Percentiles rank a stretch among this genome's conserved stretches.
These are phyloP conservation scores for Rhodofomes roseus DNA, from an alignment of 1,284 basidiomycete species.

Conservation along the genomic window DNA sequence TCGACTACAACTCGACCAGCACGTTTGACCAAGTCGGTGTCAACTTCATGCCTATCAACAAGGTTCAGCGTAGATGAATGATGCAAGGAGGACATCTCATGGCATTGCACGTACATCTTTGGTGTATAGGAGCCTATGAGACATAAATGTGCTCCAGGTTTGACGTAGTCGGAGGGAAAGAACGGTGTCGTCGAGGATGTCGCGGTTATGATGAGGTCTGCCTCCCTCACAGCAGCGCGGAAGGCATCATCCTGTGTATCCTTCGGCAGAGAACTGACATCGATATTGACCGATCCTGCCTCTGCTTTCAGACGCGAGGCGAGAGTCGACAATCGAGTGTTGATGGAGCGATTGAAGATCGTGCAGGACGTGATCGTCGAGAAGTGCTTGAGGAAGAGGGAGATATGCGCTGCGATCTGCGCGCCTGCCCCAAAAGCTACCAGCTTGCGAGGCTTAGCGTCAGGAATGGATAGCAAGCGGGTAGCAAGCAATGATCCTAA, in stretches of 20 bases:
- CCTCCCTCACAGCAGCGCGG: constrained; percentile 31
- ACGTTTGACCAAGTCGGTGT: constrained; percentile 49
- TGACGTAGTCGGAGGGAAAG: constrained; percentile 62
- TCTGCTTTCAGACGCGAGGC: constrained; percentile 32
- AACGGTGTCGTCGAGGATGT: constrained; percentile 72
- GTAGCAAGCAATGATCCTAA: constrained; percentile 73
- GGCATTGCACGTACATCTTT: constrained; percentile 44
- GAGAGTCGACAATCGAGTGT: constrained; percentile 47
- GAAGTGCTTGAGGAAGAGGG: constrained; percentile 57
- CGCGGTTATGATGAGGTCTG: constrained; percentile 69
- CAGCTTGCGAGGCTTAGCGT: constrained; percentile 39
- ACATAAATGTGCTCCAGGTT: constrained; percentile 64
- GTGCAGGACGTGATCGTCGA: constrained; percentile 51
- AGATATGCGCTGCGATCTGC: constrained; percentile 63
- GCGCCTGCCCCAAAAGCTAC: constrained; percentile 77
- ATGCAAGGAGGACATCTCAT: too few relatives aligned
- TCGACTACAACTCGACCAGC: constrained; percentile 65
- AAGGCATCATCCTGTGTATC: constrained; percentile 10
- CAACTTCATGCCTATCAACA: constrained; percentile 52
- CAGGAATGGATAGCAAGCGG: constrained; percentile 42
- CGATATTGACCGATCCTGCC: constrained; percentile 39
- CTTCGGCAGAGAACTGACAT: constrained; percentile 6
- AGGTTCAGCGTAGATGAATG: too few relatives aligned
- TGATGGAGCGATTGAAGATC: constrained; percentile 62
- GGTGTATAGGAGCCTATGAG: constrained; percentile 84